Conservation (phyloP, 2,329 filamentous ascomycete genomes). For the Fusarium haematococcum region DNA sequence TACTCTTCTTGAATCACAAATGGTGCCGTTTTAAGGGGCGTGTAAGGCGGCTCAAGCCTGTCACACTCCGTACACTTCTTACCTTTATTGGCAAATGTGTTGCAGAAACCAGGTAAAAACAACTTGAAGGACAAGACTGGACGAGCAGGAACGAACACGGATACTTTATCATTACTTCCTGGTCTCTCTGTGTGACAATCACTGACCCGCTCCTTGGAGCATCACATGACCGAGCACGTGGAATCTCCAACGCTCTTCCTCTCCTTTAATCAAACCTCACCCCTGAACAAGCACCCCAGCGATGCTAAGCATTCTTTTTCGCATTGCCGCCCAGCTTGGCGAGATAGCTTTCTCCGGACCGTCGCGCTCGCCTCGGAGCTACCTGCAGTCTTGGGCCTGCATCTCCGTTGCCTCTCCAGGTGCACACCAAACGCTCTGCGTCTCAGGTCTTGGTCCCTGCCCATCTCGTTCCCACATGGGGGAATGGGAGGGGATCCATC, state of each 20-base stretch:
- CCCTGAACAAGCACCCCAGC: neutral
- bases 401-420: neutral
- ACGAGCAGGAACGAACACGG: neutral
- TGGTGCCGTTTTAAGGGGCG: neutral
- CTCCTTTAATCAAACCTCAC: conserved; percentile 5
- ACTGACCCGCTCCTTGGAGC: neutral
- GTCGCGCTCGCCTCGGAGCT: neutral
- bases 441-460: conserved; percentile 22
- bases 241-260: neutral
- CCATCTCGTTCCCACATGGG: neutral
- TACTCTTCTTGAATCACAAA: neutral
- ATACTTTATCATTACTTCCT: neutral
- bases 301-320: neutral
- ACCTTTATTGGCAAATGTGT: neutral
- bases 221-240: conserved; percentile 6
- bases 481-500: neutral
- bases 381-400: neutral
- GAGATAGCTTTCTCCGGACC: neutral
- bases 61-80: neutral
- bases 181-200: neutral
- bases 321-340: neutral
- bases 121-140: neutral
- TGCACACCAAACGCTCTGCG: conserved; percentile 9
- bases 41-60: neutral
- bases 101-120: neutral